Percentiles rank a stretch among this genome's conserved stretches.
Conservation (phyloP, 2,329 filamentous ascomycete genomes). For the Beauveria bassiana region DNA sequence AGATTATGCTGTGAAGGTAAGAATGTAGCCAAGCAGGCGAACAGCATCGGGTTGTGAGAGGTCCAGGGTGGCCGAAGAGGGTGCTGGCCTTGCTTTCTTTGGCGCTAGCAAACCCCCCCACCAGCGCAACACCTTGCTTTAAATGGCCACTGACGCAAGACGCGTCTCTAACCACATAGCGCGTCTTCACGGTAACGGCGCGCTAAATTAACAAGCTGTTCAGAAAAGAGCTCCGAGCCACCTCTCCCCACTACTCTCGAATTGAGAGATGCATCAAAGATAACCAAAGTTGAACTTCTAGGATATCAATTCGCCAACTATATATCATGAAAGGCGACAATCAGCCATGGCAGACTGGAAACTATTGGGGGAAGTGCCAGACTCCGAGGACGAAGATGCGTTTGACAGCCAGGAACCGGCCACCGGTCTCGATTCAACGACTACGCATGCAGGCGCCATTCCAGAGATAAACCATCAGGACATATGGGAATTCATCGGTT, state of each 20-base stretch:
- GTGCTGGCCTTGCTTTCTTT: neutral
- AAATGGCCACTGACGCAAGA: neutral
- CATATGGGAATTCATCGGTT: conserved; percentile 31
- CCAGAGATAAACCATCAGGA: conserved; percentile 13
- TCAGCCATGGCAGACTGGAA: conserved; percentile 39
- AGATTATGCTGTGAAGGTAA: neutral
- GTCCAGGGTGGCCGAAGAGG: neutral
- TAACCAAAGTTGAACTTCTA: neutral
- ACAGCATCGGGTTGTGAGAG: neutral
- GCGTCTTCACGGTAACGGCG: conserved; percentile 1
- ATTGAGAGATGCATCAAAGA: neutral
- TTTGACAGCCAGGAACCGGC: conserved; percentile 30
- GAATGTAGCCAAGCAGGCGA: neutral
- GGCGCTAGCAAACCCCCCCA: neutral
- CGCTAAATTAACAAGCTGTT: conserved; percentile 3
- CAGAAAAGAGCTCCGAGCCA: neutral
- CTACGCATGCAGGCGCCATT: neutral
- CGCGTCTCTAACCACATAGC: conserved; percentile 2
- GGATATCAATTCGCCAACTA: neutral
- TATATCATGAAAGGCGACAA: conserved; percentile 14
- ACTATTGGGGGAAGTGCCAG: conserved; percentile 42
- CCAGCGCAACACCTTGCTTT: neutral
- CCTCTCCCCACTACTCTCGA: neutral
- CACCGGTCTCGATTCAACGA: conserved; percentile 13
- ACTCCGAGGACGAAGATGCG: conserved; percentile 41